Base-by-base conservation (phyloP, 352 stramenopile genomes). In the Pythium diclinum region DNA sequence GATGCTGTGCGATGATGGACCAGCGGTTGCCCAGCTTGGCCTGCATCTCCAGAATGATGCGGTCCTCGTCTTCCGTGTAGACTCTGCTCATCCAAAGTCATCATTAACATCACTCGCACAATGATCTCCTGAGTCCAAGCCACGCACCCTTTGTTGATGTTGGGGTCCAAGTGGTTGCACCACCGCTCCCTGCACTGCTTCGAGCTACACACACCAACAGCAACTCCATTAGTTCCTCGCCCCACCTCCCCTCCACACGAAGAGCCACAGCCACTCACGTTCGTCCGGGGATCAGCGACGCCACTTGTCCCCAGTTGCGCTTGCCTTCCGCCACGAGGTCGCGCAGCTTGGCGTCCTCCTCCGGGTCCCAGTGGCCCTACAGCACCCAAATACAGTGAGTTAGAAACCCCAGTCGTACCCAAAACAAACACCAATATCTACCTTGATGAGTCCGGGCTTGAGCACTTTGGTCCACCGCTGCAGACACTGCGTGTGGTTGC, bases 381-480 rank as follows among this genome's bases (percentile, higher is more conserved):
- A 49, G 30, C 3, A 6, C 14, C n/a, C 36, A 21, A 1, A 33
- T 17, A 56, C 13, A 33, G 7, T 14, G 16, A 63, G 10, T 28
- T 13, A 54, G 23, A 19, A 56, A 74, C 21, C 17, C 17, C 19
- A n/a, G n/a, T 23, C 21, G 17, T 30, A n/a, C n/a, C 17, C 17
- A 66, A 30, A 25, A 21, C 42, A 36, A 21, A 40, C 33, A 25
- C 67, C 16, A 70, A 3, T 28, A 28, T 21, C 8, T 83, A 93
- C 90, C 76, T 97, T 98, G 54, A 96, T 96, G 44, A 98, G 80
- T 1, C 91, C 91, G n/a, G 91, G 89, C 57, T 95, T 94, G 13
- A 98, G 77, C 57, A 97, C 91, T 77, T 98, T 98, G 3, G 87
- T 96, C 92, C 92, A 98, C 17, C 92, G 82, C 65, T 98, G 92